Conservation (phyloP, 2,329 filamentous ascomycete species). For the Fusarium sp. region DNA sequence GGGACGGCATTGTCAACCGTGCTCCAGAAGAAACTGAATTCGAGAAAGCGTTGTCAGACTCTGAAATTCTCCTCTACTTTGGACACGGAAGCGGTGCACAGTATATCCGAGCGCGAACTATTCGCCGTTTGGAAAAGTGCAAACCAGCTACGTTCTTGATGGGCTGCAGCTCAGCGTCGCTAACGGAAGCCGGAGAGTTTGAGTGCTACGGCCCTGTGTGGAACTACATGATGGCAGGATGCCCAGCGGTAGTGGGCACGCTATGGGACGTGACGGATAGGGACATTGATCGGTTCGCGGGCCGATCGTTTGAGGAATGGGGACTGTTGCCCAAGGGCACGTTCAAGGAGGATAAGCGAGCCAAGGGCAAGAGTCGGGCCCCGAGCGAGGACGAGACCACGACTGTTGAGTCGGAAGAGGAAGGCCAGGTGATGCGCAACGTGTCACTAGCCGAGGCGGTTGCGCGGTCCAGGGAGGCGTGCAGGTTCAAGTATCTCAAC, state of each 20-base stretch:
- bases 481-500: conserved; percentile 90
- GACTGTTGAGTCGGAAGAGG: conserved; percentile 44
- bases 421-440: conserved; percentile 51
- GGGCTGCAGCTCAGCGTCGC: conserved; percentile 89
- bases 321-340: conserved; percentile 73
- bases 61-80: conserved; percentile 89
- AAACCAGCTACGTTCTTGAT: conserved; percentile 86
- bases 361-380: conserved; percentile 47
- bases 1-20: conserved; percentile 77
- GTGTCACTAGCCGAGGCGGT: conserved; percentile 85
- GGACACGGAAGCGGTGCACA: conserved; percentile 95
- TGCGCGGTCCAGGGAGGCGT: conserved; percentile 78
- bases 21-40: conserved; percentile 84
- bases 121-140: conserved; percentile 83
- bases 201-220: conserved; percentile 92
- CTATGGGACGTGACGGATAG: conserved; percentile 98
- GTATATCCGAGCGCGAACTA: conserved; percentile 87
- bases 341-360: conserved; percentile 55
- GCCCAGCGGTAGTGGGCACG: conserved; percentile 88
- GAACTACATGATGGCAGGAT: conserved; percentile 91
- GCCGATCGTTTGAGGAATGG: conserved; percentile 85
- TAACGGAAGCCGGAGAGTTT: conserved; percentile 84
- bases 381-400: conserved; percentile 39
- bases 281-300: conserved; percentile 94
- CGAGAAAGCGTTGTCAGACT: conserved; percentile 72